Percentiles rank a stretch among this genome's conserved stretches.
phyloP scores from a whole-genome alignment of 768 basidiomycete genomes.

The Lactarius tabidus region DNA sequence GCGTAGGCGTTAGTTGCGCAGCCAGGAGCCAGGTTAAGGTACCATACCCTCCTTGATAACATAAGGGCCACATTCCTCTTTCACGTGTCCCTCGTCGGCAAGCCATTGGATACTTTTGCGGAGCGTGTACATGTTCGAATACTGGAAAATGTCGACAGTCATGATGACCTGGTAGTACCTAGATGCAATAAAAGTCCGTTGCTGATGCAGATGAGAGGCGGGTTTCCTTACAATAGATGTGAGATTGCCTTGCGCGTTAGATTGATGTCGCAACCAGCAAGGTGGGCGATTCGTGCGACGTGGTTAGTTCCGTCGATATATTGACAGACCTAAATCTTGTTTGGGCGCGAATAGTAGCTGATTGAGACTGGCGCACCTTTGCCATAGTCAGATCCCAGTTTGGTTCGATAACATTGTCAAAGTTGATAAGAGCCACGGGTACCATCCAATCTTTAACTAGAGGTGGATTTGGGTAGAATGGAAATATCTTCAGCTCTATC shows the following conservation, averaged over 20 bases:
- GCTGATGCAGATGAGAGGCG: not conserved
- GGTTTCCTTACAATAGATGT: slow-evolving; percentile 73
- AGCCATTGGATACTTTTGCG: slow-evolving; percentile 84
- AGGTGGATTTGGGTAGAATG: slow-evolving; percentile 93
- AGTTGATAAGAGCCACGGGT: slow-evolving; percentile 82
- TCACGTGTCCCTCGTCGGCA: slow-evolving; percentile 78
- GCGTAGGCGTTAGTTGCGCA: slow-evolving; percentile 1
- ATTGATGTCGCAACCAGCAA: slow-evolving; percentile 83
- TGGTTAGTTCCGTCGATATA: slow-evolving; percentile 91
- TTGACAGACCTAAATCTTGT: slow-evolving; percentile 55
- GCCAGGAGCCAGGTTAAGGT: slow-evolving; percentile 4
- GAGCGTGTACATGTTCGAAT: slow-evolving; percentile 94
- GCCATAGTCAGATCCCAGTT: slow-evolving; percentile 97
- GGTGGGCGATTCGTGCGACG: slow-evolving; percentile 83
- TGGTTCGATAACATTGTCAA: slow-evolving; percentile 74
- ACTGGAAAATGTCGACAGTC: slow-evolving; percentile 96
- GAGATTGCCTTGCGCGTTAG: slow-evolving; percentile 84
- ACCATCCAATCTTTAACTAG: slow-evolving; percentile 93
- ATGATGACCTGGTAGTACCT: slow-evolving; percentile 97
- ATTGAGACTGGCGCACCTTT: slow-evolving; percentile 48
- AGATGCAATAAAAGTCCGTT: not conserved
- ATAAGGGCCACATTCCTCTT: slow-evolving; percentile 88
- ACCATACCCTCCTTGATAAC: slow-evolving; percentile 69
- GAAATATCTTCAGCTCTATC: slow-evolving; percentile 93
- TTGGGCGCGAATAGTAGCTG: slow-evolving; percentile 6